These are phyloP conservation scores for Coniochaeta prunicola DNA, from an alignment of 2,329 filamentous ascomycete genomes.

Conservation along the genomic window DNA sequence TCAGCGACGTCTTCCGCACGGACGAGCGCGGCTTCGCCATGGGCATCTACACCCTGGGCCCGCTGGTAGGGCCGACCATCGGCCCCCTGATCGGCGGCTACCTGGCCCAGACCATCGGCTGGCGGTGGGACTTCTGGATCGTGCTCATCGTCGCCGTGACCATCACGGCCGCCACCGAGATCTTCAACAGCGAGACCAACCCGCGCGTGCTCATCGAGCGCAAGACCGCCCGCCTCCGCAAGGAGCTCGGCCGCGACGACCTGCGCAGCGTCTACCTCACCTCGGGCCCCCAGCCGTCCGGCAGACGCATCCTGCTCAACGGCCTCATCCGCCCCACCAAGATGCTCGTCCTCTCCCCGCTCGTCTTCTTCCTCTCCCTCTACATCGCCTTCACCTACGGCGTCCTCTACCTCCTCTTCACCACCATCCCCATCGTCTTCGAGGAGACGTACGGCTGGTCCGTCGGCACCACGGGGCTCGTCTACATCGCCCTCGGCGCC, in stretches of 20 bases:
- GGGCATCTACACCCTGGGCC: conserved; percentile 40
- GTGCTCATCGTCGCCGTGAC: conserved; percentile 36
- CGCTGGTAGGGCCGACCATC: conserved; percentile 35
- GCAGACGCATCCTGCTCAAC: conserved; percentile 20
- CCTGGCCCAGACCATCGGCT: conserved; percentile 39
- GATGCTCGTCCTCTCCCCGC: conserved; percentile 40
- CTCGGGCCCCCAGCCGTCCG: conserved; percentile 13
- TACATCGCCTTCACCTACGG: conserved; percentile 47
- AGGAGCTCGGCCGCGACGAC: conserved; percentile 36
- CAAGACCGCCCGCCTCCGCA: conserved; percentile 37
- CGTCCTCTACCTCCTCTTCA: conserved; percentile 46
- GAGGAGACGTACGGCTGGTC: conserved; percentile 37
- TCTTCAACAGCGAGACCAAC: conserved; percentile 39
- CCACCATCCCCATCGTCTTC: conserved; percentile 44
- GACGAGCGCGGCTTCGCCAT: conserved; percentile 39
- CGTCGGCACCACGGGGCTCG: conserved; percentile 37
- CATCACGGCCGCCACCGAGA: conserved; percentile 26
- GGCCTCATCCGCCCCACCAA: conserved; percentile 45
- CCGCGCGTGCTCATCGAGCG: conserved; percentile 41
- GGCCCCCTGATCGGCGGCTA: conserved; percentile 43
- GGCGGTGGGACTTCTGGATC: conserved; percentile 47
- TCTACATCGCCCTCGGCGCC: conserved; percentile 38
- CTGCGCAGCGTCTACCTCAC: conserved; percentile 38
- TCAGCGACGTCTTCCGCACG: conserved; percentile 45
- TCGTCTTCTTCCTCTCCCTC: conserved; percentile 37